These are phyloP conservation scores for Epichloe gansuensis DNA, from an alignment of 2,329 filamentous ascomycete genomes.

Conservation along the genomic window DNA sequence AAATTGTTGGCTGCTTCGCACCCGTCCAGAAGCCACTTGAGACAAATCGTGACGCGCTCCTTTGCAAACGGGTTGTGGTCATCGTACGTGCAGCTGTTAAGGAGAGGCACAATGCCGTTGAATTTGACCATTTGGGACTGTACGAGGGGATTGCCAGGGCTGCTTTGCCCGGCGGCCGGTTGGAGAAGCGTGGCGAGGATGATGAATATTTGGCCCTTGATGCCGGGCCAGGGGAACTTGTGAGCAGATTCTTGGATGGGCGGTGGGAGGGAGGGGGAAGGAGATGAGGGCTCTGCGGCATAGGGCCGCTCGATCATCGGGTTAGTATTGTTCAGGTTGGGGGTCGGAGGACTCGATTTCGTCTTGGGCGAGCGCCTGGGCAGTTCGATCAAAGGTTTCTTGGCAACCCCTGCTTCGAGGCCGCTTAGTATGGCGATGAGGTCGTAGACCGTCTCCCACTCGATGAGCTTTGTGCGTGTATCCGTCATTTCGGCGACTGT, in stretches of 20 bases:
- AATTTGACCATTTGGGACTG: constrained; percentile 79
- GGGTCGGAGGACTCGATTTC: constrained; percentile 19
- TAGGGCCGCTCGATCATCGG: constrained; percentile 53
- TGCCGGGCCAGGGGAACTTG: constrained; percentile 55
- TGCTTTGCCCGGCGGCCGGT: constrained; percentile 52
- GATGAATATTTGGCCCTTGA: constrained; percentile 86
- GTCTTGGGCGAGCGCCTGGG: constrained; percentile 18
- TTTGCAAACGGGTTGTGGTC: constrained; percentile 90
- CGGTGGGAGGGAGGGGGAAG: constrained; percentile 24
- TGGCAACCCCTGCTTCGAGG: constrained; percentile 76
- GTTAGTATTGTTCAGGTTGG: constrained; percentile 10
- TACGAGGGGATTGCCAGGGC: constrained; percentile 57
- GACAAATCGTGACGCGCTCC: constrained; percentile 75
- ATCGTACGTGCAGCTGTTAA: constrained; percentile 84
- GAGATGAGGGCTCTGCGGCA: constrained; percentile 17
- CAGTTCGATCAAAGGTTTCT: constrained; percentile 52
- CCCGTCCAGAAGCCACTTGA: constrained; percentile 72
- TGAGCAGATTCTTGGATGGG: constrained; percentile 49
- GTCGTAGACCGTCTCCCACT: constrained; percentile 87
- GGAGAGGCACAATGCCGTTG: constrained; percentile 73
- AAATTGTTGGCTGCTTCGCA: constrained; percentile 61
- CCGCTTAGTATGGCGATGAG: constrained; percentile 77
- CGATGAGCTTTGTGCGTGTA: constrained; percentile 71
- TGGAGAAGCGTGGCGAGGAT: constrained; percentile 83
- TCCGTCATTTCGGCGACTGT: constrained; percentile 76